Conservation (phyloP, 2,329 filamentous ascomycete species). For the Cladophialophora chaetospira region DNA sequence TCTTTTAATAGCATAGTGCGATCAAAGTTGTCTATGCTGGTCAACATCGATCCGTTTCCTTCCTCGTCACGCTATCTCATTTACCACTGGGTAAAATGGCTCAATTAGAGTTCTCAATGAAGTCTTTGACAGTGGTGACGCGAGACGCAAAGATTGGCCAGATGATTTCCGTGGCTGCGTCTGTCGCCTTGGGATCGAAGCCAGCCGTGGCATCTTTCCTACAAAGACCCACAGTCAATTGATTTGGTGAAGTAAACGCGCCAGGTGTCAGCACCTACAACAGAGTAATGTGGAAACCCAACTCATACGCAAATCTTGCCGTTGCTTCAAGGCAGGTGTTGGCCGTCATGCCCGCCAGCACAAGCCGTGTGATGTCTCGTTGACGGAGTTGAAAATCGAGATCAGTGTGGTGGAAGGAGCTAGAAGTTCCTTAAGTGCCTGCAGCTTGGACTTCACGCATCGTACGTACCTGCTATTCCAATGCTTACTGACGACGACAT, state of each 20-base stretch:
- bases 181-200: slow-evolving; percentile 6
- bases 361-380: slow-evolving; percentile 37
- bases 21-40: too few species aligned
- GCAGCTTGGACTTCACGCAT: not conserved
- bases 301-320: slow-evolving; percentile 39
- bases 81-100: too few species aligned
- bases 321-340: slow-evolving; percentile 42
- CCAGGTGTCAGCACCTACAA: not conserved
- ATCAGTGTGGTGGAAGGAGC: slow-evolving; percentile 42
- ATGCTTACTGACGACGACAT: slow-evolving; percentile 39
- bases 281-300: slow-evolving; percentile 24
- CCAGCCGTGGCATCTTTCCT: slow-evolving; percentile 11
- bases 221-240: not conserved
- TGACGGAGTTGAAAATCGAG: slow-evolving; percentile 41
- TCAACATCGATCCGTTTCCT: too few species aligned
- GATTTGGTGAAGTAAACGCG: not conserved
- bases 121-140: slow-evolving; percentile 2
- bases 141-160: slow-evolving; percentile 13
- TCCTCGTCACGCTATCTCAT: too few species aligned
- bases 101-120: not conserved
- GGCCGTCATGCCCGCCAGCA: slow-evolving; percentile 38
- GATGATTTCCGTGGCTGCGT: slow-evolving; percentile 8
- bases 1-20: too few species aligned
- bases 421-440: slow-evolving; percentile 14
- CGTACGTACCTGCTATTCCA: slow-evolving; percentile 33